These are phyloP conservation scores for Basidioascus undulatus DNA, from an alignment of 768 basidiomycete species.

Conservation along the genomic window DNA sequence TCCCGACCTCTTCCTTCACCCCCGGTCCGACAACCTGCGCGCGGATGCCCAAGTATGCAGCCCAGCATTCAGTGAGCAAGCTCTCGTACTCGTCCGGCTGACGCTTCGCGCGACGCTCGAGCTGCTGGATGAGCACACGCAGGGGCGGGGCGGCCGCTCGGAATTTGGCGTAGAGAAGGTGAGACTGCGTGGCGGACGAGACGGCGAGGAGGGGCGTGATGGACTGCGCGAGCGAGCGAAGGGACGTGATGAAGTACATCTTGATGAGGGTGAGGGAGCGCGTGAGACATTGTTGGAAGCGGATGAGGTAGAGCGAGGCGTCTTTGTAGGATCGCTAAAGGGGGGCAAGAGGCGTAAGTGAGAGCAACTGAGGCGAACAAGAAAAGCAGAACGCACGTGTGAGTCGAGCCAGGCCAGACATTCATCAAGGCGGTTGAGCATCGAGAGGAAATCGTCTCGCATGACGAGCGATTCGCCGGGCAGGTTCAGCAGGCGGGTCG, in stretches of 20 bases:
- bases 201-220: conserved; percentile 40
- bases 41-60: conserved; percentile 54
- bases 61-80: conserved; percentile 63
- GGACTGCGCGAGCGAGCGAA: conserved; percentile 50
- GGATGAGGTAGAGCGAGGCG: conserved; percentile 77
- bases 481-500: conserved; percentile 78
- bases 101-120: conserved; percentile 47
- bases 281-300: conserved; percentile 96
- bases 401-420: conserved; percentile 35
- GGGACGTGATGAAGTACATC: conserved; percentile 76
- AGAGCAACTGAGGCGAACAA: background rate
- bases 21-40: conserved; percentile 44
- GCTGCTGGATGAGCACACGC: conserved; percentile 53
- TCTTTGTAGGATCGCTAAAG: conserved; percentile 67
- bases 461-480: conserved; percentile 81
- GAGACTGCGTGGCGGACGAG: conserved; percentile 51
- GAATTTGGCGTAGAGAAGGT: conserved; percentile 79
- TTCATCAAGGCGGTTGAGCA: conserved; percentile 86
- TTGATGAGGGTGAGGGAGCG: conserved; percentile 94
- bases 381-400: too few relatives aligned
- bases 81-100: conserved; percentile 68
- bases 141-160: conserved; percentile 42
- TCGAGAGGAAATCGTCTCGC: conserved; percentile 72
- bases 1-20: conserved; percentile 57
- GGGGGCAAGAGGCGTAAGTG: too few relatives aligned